phyloP scores from a whole-genome alignment of 2,329 filamentous ascomycete species.

The Paraconiothyrium brasiliense region DNA sequence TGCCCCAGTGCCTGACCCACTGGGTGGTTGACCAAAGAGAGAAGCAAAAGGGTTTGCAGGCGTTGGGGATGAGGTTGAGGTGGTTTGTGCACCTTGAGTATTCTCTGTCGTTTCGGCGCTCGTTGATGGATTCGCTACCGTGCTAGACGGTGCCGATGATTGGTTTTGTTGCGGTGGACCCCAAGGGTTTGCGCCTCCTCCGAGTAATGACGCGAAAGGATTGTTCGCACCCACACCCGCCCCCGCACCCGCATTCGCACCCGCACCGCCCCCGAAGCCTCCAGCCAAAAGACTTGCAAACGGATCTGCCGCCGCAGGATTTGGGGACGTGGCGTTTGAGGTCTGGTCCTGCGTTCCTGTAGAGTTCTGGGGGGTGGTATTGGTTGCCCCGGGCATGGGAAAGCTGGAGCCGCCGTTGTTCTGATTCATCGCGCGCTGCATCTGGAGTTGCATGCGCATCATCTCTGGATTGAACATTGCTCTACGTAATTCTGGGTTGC shows the following conservation, averaged over 20 bases:
- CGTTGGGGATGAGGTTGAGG: slow-evolving; percentile 33
- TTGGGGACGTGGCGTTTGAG: slow-evolving; percentile 31
- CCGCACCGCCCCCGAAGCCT: slow-evolving; percentile 34
- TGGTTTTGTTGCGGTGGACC: slow-evolving; percentile 39
- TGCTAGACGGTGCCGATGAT: slow-evolving; percentile 30
- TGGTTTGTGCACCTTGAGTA: slow-evolving; percentile 31
- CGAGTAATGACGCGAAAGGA: slow-evolving; percentile 67
- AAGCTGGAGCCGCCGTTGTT: slow-evolving; percentile 68
- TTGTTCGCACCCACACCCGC: slow-evolving; percentile 52
- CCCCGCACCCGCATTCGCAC: slow-evolving; percentile 29
- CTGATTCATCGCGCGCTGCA: slow-evolving; percentile 73
- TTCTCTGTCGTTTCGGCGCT: slow-evolving; percentile 20
- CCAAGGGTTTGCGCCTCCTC: slow-evolving; percentile 48
- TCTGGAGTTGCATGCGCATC: slow-evolving; percentile 81
- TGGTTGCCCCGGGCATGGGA: slow-evolving; percentile 89
- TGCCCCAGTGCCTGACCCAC: slow-evolving; percentile 24
- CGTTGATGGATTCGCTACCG: slow-evolving; percentile 27
- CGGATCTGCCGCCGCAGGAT: slow-evolving; percentile 54
- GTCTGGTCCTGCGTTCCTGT: slow-evolving; percentile 51
- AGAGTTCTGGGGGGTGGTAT: slow-evolving; percentile 72
- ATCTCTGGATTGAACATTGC: slow-evolving; percentile 94
- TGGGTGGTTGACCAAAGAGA: slow-evolving; percentile 61
- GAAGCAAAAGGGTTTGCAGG: slow-evolving; percentile 49
- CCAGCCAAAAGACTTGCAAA: slow-evolving; percentile 55
- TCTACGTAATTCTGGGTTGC: slow-evolving; percentile 85